A percentile compares a stretch with the other conserved stretches of the same genome.
phyloP scores from a whole-genome alignment of 2,329 filamentous ascomycete genomes.

The Alternaria sp. region DNA sequence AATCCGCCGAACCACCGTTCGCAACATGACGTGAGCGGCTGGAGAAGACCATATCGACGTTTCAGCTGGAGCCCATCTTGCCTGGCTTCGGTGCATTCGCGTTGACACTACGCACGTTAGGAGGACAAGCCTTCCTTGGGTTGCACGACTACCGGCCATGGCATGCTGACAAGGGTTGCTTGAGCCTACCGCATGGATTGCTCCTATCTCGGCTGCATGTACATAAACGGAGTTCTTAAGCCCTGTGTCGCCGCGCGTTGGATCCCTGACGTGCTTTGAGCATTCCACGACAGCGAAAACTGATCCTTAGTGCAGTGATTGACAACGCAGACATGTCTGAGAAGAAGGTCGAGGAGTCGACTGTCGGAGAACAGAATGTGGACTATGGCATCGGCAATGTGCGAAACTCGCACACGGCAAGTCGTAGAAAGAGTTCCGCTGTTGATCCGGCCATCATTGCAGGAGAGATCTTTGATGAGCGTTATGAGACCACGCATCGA shows the following conservation, averaged over 20 bases:
- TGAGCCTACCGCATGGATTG: conserved; percentile 11
- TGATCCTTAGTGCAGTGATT: neutral
- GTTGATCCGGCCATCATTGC: conserved; percentile 37
- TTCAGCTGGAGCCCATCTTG: neutral
- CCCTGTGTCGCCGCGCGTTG: neutral
- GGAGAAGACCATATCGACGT: neutral
- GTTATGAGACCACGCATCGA: conserved; percentile 50
- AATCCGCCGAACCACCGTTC: conserved; percentile 2
- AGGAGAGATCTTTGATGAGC: conserved; percentile 45
- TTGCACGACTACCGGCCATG: conserved; percentile 5
- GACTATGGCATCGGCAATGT: conserved; percentile 24
- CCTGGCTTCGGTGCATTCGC: conserved; percentile 7
- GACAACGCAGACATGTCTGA: conserved; percentile 26
- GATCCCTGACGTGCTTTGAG: neutral
- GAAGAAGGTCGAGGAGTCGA: conserved; percentile 20
- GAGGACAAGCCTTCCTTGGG: conserved; percentile 17
- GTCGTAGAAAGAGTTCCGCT: conserved; percentile 33
- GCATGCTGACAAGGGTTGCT: conserved; percentile 11
- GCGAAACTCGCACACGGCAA: conserved; percentile 8
- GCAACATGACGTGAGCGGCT: conserved; percentile 4
- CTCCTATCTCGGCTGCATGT: conserved; percentile 11
- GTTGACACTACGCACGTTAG: neutral
- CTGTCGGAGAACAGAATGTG: conserved; percentile 7
- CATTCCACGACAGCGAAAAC: conserved; percentile 1
- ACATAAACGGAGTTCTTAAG: conserved; percentile 8